Conservation (phyloP, 1,284 basidiomycete species). For the Meripilus lineatus region DNA sequence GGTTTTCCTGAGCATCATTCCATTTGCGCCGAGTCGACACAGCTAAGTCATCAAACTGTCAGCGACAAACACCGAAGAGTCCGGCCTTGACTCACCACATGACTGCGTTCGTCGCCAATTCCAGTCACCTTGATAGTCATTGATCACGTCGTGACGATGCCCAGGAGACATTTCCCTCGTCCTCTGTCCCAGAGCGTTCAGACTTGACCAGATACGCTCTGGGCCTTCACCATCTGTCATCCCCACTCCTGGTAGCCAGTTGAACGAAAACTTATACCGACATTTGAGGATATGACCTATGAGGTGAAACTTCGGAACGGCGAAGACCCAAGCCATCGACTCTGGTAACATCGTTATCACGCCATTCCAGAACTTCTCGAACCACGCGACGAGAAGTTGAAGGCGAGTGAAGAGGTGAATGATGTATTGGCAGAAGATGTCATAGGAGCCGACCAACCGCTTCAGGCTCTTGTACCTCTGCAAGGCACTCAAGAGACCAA, state of each 20-base stretch:
- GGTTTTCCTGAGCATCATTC: too few species aligned
- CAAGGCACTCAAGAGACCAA: not conserved
- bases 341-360: slow-evolving; percentile 6
- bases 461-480: not conserved
- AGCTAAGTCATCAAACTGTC: too few species aligned
- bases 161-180: slow-evolving; percentile 15
- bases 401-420: slow-evolving; percentile 12
- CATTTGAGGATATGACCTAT: slow-evolving; percentile 14
- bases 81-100: too few species aligned
- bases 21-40: too few species aligned
- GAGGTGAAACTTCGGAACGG: slow-evolving; percentile 20
- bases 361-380: slow-evolving; percentile 3
- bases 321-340: too few species aligned
- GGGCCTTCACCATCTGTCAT: slow-evolving; percentile 18
- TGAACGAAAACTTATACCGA: slow-evolving; percentile 16
- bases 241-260: slow-evolving; percentile 10
- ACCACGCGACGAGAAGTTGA: not conserved
- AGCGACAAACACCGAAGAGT: too few species aligned
- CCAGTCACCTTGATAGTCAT: slow-evolving; percentile 12
- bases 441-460: slow-evolving; percentile 19
- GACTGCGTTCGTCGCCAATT: too few species aligned
- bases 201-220: slow-evolving; percentile 16
- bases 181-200: slow-evolving; percentile 11
- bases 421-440: slow-evolving; percentile 20
- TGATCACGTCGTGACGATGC: slow-evolving; percentile 10